A percentile compares a stretch with the other conserved stretches of the same genome.
Conservation (phyloP, 257 asterid species). For the Dorcoceras hygrometricum region DNA sequence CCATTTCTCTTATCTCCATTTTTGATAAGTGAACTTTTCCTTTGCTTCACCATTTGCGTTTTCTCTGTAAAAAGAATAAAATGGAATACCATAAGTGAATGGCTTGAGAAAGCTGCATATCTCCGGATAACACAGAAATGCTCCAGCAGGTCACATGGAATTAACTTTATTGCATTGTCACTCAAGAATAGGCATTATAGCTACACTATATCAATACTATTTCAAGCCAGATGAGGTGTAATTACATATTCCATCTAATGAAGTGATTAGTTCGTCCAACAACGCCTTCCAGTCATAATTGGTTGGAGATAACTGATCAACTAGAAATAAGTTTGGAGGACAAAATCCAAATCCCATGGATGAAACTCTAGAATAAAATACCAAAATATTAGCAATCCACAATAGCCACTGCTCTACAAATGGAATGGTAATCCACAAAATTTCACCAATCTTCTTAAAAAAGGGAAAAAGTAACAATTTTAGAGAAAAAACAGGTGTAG, state of each 20-base stretch:
- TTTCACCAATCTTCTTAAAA: neutral
- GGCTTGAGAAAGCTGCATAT: conserved; percentile 15
- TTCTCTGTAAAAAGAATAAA: conserved; percentile 47
- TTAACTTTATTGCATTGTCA: conserved; percentile 4
- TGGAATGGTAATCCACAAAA: neutral
- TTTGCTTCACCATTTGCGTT: conserved; percentile 56
- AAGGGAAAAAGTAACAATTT: no score
- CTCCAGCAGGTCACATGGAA: conserved; percentile 20
- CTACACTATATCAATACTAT: neutral
- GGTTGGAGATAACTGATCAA: neutral
- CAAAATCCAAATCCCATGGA: neutral
- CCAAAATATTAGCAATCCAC: neutral
- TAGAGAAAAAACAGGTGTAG: neutral
- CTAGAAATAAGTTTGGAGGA: neutral
- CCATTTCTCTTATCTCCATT: conserved; percentile 77
- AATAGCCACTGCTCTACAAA: neutral
- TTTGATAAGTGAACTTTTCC: conserved; percentile 53
- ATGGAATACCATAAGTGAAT: conserved; percentile 17
- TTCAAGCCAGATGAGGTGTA: neutral
- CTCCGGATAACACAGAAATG: neutral
- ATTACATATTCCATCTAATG: neutral
- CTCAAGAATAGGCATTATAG: neutral
- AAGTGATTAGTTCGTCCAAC: neutral
- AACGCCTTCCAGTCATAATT: neutral
- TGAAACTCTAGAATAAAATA: no score